Percentiles rank a stretch among this genome's conserved stretches.
Conservation (phyloP, 2,329 filamentous ascomycete species). For the Zymoseptoria tritici region DNA sequence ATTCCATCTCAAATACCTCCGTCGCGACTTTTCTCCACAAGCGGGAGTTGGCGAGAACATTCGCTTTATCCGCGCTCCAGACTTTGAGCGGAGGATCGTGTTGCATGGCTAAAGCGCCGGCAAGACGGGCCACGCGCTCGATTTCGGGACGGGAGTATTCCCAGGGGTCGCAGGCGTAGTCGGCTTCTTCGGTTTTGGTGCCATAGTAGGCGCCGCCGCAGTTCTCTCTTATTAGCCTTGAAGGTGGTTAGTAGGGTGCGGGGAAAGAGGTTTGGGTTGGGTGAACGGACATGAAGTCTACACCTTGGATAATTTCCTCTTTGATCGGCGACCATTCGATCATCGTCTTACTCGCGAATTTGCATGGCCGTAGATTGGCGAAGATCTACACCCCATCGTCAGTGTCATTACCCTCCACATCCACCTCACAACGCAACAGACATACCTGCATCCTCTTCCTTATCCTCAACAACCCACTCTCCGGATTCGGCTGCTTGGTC, state of each 20-base stretch:
- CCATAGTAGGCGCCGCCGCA: conserved; percentile 47
- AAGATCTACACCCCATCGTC: conserved; percentile 28
- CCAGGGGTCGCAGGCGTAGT: conserved; percentile 44
- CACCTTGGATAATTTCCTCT: conserved; percentile 37
- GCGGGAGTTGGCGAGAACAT: conserved; percentile 45
- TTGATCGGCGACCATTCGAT: conserved; percentile 39
- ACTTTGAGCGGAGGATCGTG: conserved; percentile 35
- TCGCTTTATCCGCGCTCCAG: conserved; percentile 47
- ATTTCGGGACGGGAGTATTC: conserved; percentile 40
- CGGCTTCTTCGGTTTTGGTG: conserved; percentile 38
- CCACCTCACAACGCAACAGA: background rate
- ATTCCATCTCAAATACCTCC: conserved; percentile 37
- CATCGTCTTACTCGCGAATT: conserved; percentile 36
- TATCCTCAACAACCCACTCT: conserved; percentile 39
- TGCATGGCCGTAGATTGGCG: conserved; percentile 46
- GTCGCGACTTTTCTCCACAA: conserved; percentile 43
- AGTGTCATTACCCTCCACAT: background rate
- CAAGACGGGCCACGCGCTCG: conserved; percentile 42
- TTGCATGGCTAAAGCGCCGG: conserved; percentile 38
- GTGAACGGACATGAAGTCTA: conserved; percentile 36
- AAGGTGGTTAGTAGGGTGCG: no score
- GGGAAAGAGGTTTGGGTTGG: no score
- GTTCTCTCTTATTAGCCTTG: conserved; percentile 41
- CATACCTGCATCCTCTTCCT: conserved; percentile 35
- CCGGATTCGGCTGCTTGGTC: conserved; percentile 35